Base-by-base conservation (phyloP, 2,329 filamentous ascomycete species). In the Aspergillus tanneri region DNA sequence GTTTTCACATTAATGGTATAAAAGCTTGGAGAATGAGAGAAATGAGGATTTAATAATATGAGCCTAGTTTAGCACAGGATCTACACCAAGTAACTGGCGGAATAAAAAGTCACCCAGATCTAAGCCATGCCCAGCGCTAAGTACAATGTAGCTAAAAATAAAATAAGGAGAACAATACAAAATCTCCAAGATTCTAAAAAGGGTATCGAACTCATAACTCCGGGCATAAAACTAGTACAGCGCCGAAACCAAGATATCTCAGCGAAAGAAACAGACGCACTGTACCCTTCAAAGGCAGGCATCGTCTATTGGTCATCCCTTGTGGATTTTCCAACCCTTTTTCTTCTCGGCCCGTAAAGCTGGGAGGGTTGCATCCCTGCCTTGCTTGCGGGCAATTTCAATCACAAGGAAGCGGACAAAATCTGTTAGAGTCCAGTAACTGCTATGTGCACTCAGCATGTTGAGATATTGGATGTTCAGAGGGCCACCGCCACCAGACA, bases 381-480 rank as follows among this genome's bases (percentile, higher is more conserved):
- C 91, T 4, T 83, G 80, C 57, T 77, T 77, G 54, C 92, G 77
- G 3, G 91, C 91, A 58, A 95, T 84, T 71, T 99, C 93, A 24
- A 92, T 77, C 35, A 95, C 95, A 41, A 97, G 72, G 76, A 97
- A 85, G 36, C 91, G 77, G n/a, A 95, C 85, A 66, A 99, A 91
- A 65, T 97, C 93, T 22, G 77, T 81, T 60, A 87, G 84, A 2
- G 83, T 80, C 93, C 93, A 99, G 69, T 99, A 99, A 65, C 88
- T 92, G 47, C 88, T 90, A 69, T 99, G 93, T 7, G 93, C 93
- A 48, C 90, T 88, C 46, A 99, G 73, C 93, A 99, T 99, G 58
- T 95, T 96, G 27, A 97, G 72, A 66, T 99, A 99, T 70, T 97
- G 91, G 19, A 96, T 90, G 69, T 96, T 93, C 27, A 99, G 75